Base-by-base conservation (phyloP, 2,329 filamentous ascomycete genomes). In the Trichocomaceae sp. region DNA sequence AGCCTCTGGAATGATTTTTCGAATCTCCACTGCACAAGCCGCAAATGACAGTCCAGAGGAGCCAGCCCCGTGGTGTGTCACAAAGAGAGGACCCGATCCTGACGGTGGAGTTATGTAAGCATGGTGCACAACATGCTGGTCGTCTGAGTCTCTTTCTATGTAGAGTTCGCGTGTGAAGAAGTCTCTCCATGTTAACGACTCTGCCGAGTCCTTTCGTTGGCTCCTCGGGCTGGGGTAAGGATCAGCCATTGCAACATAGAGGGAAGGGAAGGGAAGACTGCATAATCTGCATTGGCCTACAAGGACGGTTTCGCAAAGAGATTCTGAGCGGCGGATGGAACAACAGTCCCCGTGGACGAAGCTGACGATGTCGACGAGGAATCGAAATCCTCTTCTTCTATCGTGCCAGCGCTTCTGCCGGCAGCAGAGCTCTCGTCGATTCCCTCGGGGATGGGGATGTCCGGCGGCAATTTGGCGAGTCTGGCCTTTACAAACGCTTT, bases 31-130 rank as follows among this genome's bases (percentile, higher is more conserved):
- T 2, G 86, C 83, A 58, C 95, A 83, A 3, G 89, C 79, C 5
- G 91, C 91, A 72, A 97, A 99, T 2, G 90, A 95, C 56, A 97
- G 81, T 6, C 88, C 95, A 0, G 91, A 96, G 3, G 91, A 95
- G 15, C 93, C 93, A 41, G 89, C 93, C 39, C 93, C 93, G 72
- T 99, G 93, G 68, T 99, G 93, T 73, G 88, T 89, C 57, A 97
- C 86, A 70, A 99, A 91, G 5, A 99, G 77, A 0, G 92, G 90
- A 0, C 87, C 88, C 58, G 81, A 80, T 37, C 80, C 84, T 1
- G 69, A 66, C 1, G 92, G 91, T 0, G 90, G 90, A 19, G 84
- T 96, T 44, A 97, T 78, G 70, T 97, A 97, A 55, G 83, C 88
- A 75, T 99, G 93, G 66, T 91, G 87, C 50, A 78, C 82, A 42